These are phyloP conservation scores for Phytophthora sp. DNA, from an alignment of 352 stramenopile genomes.

Conservation along the genomic window DNA sequence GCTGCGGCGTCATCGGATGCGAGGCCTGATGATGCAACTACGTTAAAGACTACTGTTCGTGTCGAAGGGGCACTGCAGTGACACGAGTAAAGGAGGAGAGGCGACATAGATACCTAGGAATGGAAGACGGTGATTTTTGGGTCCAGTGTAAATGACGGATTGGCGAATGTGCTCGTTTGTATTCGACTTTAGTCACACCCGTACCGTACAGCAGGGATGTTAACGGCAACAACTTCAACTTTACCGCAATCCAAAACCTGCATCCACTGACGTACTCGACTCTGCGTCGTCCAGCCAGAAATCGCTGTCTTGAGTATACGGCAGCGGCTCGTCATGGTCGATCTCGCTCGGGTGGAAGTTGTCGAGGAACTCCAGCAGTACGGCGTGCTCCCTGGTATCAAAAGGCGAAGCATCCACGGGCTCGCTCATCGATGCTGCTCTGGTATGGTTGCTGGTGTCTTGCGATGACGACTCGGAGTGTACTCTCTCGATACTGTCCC, in stretches of 20 bases:
- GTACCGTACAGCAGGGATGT: not conserved
- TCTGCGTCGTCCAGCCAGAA: slow-evolving; percentile 9
- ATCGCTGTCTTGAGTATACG: slow-evolving; percentile 10
- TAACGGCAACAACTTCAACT: slow-evolving; percentile 16
- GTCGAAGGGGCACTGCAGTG: not conserved
- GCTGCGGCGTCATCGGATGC: slow-evolving; percentile 7
- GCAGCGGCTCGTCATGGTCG: slow-evolving; percentile 23
- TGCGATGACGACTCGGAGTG: slow-evolving; percentile 11
- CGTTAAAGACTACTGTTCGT: not conserved
- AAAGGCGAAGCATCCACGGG: not conserved
- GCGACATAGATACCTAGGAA: too few species aligned
- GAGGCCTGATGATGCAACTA: slow-evolving; percentile 1
- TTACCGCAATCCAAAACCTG: not conserved
- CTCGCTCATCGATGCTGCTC: slow-evolving; percentile 14
- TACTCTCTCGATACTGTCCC: slow-evolving; percentile 14
- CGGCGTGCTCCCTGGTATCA: slow-evolving; percentile 21
- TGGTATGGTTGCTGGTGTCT: not conserved
- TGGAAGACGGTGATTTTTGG: not conserved
- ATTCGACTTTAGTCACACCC: slow-evolving; percentile 3
- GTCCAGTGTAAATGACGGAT: not conserved
- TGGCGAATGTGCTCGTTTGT: slow-evolving; percentile 3
- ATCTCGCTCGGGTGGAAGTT: slow-evolving; percentile 34
- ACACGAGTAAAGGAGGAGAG: too few species aligned
- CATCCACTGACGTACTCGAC: not conserved
- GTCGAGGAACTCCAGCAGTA: slow-evolving; percentile 31